Conservation (phyloP, 2,329 filamentous ascomycete genomes). For the Colletotrichum musae region DNA sequence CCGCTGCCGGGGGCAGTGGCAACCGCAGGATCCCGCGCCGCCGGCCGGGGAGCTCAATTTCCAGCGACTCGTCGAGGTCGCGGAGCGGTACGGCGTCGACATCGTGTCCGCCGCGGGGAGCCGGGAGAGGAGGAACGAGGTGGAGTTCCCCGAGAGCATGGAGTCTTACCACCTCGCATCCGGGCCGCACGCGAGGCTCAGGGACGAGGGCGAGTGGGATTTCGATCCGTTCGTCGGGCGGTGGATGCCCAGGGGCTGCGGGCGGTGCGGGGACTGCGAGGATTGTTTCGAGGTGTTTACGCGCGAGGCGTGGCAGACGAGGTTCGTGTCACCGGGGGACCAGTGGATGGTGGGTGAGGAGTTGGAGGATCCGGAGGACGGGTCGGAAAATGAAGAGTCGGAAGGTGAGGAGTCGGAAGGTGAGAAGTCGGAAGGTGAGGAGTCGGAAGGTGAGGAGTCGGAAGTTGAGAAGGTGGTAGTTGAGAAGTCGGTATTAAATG, state of each 20-base stretch:
- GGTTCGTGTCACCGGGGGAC: background rate
- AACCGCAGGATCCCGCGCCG: no score
- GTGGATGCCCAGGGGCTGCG: constrained; percentile 5
- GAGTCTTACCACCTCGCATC: constrained; percentile 15
- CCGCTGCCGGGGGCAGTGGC: background rate
- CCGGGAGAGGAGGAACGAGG: background rate
- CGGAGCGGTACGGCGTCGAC: background rate
- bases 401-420: no score
- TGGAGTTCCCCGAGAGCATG: background rate
- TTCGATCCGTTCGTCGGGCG: background rate
- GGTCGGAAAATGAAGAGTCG: no score
- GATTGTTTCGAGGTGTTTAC: constrained; percentile 7
- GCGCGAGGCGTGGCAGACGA: background rate
- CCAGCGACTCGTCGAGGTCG: constrained; percentile 12
- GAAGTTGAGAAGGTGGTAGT: no score
- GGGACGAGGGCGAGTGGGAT: background rate
- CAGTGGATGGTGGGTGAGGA: background rate
- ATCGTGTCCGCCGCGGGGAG: constrained; percentile 1
- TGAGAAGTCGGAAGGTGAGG: no score
- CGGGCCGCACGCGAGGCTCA: background rate
- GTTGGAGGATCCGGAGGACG: no score
- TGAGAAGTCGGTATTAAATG: no score
- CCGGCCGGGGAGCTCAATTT: background rate
- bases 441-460: no score
- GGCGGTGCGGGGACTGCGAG: constrained; percentile 13